Conservation (phyloP, 2,329 filamentous ascomycete genomes). For the Claviceps pazoutovae region DNA sequence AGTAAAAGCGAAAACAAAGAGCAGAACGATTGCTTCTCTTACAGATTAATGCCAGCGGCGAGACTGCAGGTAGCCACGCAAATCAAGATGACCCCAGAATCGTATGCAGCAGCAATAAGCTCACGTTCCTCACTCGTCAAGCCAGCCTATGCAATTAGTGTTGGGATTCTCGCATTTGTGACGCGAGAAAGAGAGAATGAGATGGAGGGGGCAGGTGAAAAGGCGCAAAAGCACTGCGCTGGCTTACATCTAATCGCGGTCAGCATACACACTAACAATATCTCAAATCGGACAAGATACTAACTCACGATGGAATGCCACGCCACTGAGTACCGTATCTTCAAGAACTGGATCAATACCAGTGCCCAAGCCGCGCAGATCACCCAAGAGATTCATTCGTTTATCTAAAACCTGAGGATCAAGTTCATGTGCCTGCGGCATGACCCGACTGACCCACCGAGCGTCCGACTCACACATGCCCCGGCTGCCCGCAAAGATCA, state of each 20-base stretch:
- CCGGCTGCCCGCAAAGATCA: slow-evolving; percentile 63
- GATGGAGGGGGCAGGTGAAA: neutral
- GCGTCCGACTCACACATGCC: slow-evolving; percentile 54
- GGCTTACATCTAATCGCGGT: slow-evolving; percentile 21
- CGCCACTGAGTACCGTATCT: slow-evolving; percentile 50
- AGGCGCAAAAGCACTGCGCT: slow-evolving; percentile 1
- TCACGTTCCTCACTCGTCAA: slow-evolving; percentile 65
- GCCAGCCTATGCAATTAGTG: slow-evolving; percentile 34
- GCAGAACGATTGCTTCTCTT: slow-evolving; percentile 5
- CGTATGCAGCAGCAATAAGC: slow-evolving; percentile 56
- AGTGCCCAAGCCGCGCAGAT: slow-evolving; percentile 49
- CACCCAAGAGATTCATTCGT: slow-evolving; percentile 49
- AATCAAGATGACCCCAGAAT: slow-evolving; percentile 51
- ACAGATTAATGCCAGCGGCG: slow-evolving; percentile 69
- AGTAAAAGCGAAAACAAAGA: no score
- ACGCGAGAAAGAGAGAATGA: neutral
- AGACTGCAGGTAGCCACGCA: slow-evolving; percentile 67
- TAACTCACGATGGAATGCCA: slow-evolving; percentile 57
- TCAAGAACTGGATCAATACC: slow-evolving; percentile 53
- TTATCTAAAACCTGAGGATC: slow-evolving; percentile 37
- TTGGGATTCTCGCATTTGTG: slow-evolving; percentile 1
- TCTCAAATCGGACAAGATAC: neutral
- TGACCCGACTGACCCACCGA: slow-evolving; percentile 50
- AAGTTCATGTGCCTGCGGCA: slow-evolving; percentile 38
- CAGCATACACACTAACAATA: neutral